These are phyloP conservation scores for Blastosporella zonata DNA, from an alignment of 1,284 basidiomycete species.

Conservation along the genomic window DNA sequence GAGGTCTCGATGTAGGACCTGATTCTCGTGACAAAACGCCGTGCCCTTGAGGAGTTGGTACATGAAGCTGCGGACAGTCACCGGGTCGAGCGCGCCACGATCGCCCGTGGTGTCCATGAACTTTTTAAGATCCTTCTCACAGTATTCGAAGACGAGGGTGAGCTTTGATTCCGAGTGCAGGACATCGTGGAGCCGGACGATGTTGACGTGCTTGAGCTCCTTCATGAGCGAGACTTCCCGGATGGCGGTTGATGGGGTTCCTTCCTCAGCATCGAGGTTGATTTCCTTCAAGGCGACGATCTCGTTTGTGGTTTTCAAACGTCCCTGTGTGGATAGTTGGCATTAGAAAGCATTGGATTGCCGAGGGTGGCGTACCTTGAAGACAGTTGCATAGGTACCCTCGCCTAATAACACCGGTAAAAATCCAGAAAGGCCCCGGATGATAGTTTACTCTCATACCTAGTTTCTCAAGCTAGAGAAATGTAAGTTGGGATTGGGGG, in stretches of 20 bases:
- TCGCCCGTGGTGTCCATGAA: slow-evolving; percentile 99
- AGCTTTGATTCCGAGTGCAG: slow-evolving; percentile 98
- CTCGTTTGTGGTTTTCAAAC: slow-evolving; percentile 84
- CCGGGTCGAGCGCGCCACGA: slow-evolving; percentile 89
- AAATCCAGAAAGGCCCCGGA: slow-evolving; percentile 5
- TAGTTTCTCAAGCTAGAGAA: slow-evolving; percentile 78
- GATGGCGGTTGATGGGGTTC: slow-evolving; percentile 92
- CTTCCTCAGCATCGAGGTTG: slow-evolving; percentile 93
- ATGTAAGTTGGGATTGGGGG: neutral
- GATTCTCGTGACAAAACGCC: slow-evolving; percentile 98
- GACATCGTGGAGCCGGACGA: slow-evolving; percentile 95
- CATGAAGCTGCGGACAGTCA: slow-evolving; percentile 96
- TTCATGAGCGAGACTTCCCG: slow-evolving; percentile 97
- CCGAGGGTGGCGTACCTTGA: slow-evolving; percentile 61
- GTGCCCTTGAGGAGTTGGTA: slow-evolving; percentile 97
- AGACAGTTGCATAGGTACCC: slow-evolving; percentile 88
- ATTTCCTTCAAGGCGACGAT: slow-evolving; percentile 93
- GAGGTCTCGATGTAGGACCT: slow-evolving; percentile 95
- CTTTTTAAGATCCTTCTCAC: slow-evolving; percentile 98
- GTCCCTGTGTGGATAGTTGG: slow-evolving; percentile 48
- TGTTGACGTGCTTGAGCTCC: slow-evolving; percentile 93
- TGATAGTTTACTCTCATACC: slow-evolving; percentile 37
- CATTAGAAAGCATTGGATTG: slow-evolving; percentile 7
- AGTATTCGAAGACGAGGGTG: slow-evolving; percentile 98
- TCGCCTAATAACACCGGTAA: slow-evolving; percentile 51